phyloP scores from a whole-genome alignment of 805 yeast species.

The Lachancea cidri region DNA sequence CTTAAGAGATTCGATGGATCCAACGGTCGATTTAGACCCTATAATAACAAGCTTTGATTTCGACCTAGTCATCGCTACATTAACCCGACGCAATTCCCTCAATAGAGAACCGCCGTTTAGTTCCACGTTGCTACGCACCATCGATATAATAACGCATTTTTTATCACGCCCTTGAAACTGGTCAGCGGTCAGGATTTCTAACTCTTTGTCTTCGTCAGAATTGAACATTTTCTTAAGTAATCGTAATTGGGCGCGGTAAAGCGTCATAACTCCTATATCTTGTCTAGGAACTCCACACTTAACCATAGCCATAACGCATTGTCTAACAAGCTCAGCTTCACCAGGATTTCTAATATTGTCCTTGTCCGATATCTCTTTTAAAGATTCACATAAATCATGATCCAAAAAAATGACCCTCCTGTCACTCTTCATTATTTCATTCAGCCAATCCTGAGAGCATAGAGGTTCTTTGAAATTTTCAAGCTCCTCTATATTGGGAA shows the following conservation, averaged over 20 bases:
- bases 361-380: constrained; percentile 46
- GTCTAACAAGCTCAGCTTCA: constrained; percentile 64
- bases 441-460: constrained; percentile 45
- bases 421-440: constrained; percentile 45
- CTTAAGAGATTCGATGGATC: constrained; percentile 18
- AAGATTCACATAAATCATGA: constrained; percentile 59
- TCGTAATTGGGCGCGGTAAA: constrained; percentile 75
- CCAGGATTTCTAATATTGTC: constrained; percentile 68
- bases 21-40: constrained; percentile 65
- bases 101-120: constrained; percentile 69
- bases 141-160: constrained; percentile 81
- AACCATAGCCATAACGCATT: constrained; percentile 54
- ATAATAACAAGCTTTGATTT: constrained; percentile 74
- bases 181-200: constrained; percentile 90
- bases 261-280: constrained; percentile 81
- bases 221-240: constrained; percentile 35
- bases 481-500: constrained; percentile 39
- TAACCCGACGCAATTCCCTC: constrained; percentile 85
- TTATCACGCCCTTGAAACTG: constrained; percentile 95
- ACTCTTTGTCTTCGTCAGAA: constrained; percentile 26
- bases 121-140: constrained; percentile 74
- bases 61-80: constrained; percentile 93
- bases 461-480: constrained; percentile 2
- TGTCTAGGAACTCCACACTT: constrained; percentile 53
- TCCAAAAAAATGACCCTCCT: constrained; percentile 71